Evolutionary conservation across 768 basidiomycete species (phyloP).

Genomic region (Xanthoconium purpureum): DNA sequence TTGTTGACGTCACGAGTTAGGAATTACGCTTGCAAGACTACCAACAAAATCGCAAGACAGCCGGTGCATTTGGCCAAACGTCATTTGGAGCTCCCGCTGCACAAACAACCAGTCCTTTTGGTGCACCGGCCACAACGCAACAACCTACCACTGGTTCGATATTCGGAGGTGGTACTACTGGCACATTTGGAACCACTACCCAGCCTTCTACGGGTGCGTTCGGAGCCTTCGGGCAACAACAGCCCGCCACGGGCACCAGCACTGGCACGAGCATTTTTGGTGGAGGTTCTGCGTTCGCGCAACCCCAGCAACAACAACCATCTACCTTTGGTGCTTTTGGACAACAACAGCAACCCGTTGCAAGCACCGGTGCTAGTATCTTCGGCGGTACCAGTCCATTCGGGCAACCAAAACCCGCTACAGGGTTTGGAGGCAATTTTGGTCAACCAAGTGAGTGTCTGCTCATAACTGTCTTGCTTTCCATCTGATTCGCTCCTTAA

Average conservation of each 20-base stretch:
- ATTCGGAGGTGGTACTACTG: constrained; percentile 26
- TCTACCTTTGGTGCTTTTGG: constrained; percentile 53
- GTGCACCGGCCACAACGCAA: constrained; percentile 25
- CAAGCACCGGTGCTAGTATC: constrained; percentile 28
- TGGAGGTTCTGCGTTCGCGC: constrained; percentile 39
- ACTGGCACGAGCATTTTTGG: constrained; percentile 44
- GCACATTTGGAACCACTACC: constrained; percentile 24
- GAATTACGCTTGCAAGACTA: constrained; percentile 80
- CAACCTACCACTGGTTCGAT: constrained; percentile 31
- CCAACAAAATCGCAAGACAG: constrained; percentile 68
- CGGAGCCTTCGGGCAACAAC: constrained; percentile 34
- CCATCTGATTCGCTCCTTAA: constrained; percentile 3
- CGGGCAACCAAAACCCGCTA: constrained; percentile 32
- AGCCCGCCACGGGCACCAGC: constrained; percentile 33
- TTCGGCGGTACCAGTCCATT: constrained; percentile 35
- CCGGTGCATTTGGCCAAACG: constrained; percentile 56
- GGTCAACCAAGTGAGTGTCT: constrained; percentile 23
- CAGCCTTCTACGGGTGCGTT: constrained; percentile 30
- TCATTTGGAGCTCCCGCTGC: constrained; percentile 26
- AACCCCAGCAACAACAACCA: constrained; percentile 30
- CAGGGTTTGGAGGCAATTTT: constrained; percentile 29
- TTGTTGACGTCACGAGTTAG: constrained; percentile 33
- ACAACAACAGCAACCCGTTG: constrained; percentile 36
- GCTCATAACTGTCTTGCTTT: neutral
- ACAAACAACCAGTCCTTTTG: constrained; percentile 27